Conservation (phyloP, 2,329 filamentous ascomycete species). For the Harringtonia lauricola region DNA sequence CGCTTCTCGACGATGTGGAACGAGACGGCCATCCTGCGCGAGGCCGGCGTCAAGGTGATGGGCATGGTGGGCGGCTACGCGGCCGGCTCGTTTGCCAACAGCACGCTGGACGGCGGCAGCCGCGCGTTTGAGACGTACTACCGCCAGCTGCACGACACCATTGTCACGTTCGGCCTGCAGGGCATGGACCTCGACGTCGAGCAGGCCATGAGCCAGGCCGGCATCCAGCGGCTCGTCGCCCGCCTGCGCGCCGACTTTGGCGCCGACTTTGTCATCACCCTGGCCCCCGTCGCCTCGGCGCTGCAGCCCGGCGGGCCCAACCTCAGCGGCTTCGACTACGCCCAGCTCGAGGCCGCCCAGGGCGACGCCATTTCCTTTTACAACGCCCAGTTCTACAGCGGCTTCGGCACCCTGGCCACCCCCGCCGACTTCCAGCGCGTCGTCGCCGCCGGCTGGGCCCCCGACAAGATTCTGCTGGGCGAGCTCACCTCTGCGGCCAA, state of each 20-base stretch:
- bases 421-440: constrained; percentile 39
- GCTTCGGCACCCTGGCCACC: constrained; percentile 55
- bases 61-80: constrained; percentile 85
- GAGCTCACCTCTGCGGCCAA: constrained; percentile 70
- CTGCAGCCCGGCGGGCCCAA: constrained; percentile 41
- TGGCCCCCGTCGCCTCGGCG: constrained; percentile 68
- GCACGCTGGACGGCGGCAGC: constrained; percentile 34
- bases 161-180: constrained; percentile 45
- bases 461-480: constrained; percentile 66
- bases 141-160: constrained; percentile 47
- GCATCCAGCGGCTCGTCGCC: constrained; percentile 51
- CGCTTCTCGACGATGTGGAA: constrained; percentile 66
- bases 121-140: constrained; percentile 61
- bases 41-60: constrained; percentile 65
- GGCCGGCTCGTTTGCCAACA: constrained; percentile 53
- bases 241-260: constrained; percentile 55
- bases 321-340: constrained; percentile 75
- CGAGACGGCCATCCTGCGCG: constrained; percentile 63
- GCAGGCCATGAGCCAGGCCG: constrained; percentile 56
- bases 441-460: constrained; percentile 54
- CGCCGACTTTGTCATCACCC: constrained; percentile 56
- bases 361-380: constrained; percentile 69
- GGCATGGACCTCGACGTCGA: constrained; percentile 68
- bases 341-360: constrained; percentile 56
- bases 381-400: constrained; percentile 87